Percentiles rank a stretch among this genome's conserved stretches.
Conservation (phyloP, 2,329 filamentous ascomycete species). For the Aspergillus sp. region DNA sequence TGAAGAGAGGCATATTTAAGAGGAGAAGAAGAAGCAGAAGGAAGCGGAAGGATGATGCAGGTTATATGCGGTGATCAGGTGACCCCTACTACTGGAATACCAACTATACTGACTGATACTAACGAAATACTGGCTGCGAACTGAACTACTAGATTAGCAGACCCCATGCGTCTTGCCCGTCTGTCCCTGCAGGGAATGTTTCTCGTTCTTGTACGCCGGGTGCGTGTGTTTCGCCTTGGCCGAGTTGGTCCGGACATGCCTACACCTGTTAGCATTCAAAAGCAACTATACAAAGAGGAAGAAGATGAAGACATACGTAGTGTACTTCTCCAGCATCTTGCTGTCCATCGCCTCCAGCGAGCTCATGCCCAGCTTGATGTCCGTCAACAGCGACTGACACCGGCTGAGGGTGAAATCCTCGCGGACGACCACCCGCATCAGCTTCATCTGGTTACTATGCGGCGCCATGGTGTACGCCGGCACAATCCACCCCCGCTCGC, state of each 20-base stretch:
- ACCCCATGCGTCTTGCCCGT: conserved; percentile 81
- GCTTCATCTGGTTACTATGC: conserved; percentile 71
- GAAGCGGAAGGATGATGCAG: background rate
- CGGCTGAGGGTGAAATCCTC: conserved; percentile 82
- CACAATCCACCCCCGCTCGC: conserved; percentile 83
- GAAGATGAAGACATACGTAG: conserved; percentile 44
- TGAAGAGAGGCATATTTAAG: background rate
- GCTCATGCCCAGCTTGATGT: conserved; percentile 69
- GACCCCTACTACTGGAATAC: background rate
- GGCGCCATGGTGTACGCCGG: conserved; percentile 97
- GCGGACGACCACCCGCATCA: conserved; percentile 84
- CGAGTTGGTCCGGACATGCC: conserved; percentile 46
- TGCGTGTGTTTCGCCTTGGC: conserved; percentile 47
- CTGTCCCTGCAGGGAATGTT: conserved; percentile 83
- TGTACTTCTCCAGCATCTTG: conserved; percentile 60
- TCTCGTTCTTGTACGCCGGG: conserved; percentile 57
- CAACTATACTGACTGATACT: too few relatives aligned
- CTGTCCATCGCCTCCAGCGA: conserved; percentile 67
- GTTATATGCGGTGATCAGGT: background rate
- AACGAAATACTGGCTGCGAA: too few relatives aligned
- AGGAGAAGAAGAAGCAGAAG: background rate
- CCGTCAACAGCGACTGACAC: conserved; percentile 67
- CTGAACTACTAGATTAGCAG: conserved; percentile 48
- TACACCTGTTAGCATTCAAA: conserved; percentile 11
- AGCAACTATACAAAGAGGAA: background rate